Base-by-base conservation (phyloP, 805 yeast species). In the Blastobotrys peoriensis region DNA sequence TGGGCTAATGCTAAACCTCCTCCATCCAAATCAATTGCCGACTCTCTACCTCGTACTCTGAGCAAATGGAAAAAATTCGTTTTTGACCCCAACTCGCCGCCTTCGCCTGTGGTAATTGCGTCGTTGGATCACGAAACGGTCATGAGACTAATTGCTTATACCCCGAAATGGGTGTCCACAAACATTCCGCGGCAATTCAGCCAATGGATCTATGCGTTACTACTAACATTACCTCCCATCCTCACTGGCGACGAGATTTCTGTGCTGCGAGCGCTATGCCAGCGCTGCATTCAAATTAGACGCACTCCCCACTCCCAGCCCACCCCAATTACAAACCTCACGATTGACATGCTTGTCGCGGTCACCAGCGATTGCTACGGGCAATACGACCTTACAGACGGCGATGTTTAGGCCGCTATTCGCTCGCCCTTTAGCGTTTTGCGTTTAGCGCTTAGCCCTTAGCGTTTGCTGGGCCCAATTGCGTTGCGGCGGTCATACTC, bases 1-100 rank as follows among this genome's bases (percentile, higher is more conserved):
- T 25, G 30, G 30, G 30, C 30, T 8, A 13, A 8, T 25, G 10
- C 8, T 8, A 25, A 25, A 25, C 8, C 30, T 8, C 10, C 30
- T 8, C 30, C 30, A 8, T 25, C 30, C 13, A 8, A 8, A 8
- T 8, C 30, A 8, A 25, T 25, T 25, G 30, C 13, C 13, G 30
- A 25, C 8, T 8, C 8, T 25, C 56, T 64, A 13, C 76, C 75
- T 1, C 21, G 43, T 9, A 64, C 70, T 2, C 61, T 62, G 17
- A 61, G 65, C 33, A 59, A 64, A 13, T 74, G 79, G 79, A 70
- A 71, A 45, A 53, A 53, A 5, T 67, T 63, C 44, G 55, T 72
- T 1, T 59, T 63, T 43, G 55, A 61, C 15, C 59, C 62, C 16
- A 50, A 52, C 5, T 54, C 61, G 2, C 44, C 47, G 6, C 74